These are phyloP conservation scores for Plectosphaerella plurivora DNA, from an alignment of 2,329 filamentous ascomycete species.

Conservation along the genomic window DNA sequence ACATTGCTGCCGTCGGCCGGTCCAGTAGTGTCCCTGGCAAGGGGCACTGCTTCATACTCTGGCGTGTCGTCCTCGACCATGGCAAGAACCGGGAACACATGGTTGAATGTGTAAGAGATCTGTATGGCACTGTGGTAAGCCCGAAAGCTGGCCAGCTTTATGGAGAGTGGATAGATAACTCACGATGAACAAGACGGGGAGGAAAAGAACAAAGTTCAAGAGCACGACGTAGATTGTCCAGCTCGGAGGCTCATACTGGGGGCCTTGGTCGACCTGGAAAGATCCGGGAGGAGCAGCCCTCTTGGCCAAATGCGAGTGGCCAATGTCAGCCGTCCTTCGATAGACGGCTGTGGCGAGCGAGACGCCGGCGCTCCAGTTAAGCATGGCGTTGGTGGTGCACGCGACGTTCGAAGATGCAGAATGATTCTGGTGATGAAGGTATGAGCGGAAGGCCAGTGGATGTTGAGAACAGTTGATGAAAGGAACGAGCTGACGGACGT, in stretches of 20 bases:
- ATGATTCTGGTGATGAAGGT: neutral
- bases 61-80: constrained; percentile 55
- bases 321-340: neutral
- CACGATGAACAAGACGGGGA: constrained; percentile 40
- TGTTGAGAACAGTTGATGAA: neutral
- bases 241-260: constrained; percentile 24
- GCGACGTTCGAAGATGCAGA: neutral
- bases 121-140: constrained; percentile 16
- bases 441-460: neutral
- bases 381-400: constrained; percentile 1
- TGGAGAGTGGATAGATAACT: constrained; percentile 11
- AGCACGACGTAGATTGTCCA: constrained; percentile 36
- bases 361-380: constrained; percentile 4
- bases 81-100: constrained; percentile 49
- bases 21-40: constrained; percentile 26
- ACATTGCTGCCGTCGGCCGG: no score
- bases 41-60: constrained; percentile 46
- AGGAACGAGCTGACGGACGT: neutral
- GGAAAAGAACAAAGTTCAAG: constrained; percentile 36
- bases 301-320: constrained; percentile 17
- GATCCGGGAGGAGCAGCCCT: constrained; percentile 21
- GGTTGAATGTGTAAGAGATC: constrained; percentile 45
- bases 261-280: neutral
- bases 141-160: neutral
- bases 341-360: neutral